A percentile compares a stretch with the other conserved stretches of the same genome.
phyloP scores from a whole-genome alignment of 2,329 filamentous ascomycete genomes.

The Trichoderma lentiforme region DNA sequence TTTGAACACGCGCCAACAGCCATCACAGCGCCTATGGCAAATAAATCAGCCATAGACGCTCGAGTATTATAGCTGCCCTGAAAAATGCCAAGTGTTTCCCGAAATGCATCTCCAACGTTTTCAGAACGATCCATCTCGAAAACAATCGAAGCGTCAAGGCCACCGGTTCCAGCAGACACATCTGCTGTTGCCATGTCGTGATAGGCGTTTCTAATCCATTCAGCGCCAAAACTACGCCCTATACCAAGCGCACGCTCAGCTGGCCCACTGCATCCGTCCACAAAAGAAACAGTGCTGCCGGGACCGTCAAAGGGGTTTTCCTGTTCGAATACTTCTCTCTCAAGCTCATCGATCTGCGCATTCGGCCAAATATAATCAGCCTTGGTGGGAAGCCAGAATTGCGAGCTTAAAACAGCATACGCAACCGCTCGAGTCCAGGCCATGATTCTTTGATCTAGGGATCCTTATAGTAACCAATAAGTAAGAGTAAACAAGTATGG shows the following conservation, averaged over 20 bases:
- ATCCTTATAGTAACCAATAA: neutral
- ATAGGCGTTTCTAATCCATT: slow-evolving; percentile 8
- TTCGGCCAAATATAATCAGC: neutral
- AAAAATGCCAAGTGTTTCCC: neutral
- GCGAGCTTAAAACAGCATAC: neutral
- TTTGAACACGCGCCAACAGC: neutral
- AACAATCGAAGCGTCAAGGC: neutral
- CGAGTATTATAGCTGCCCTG: neutral
- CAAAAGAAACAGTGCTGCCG: neutral
- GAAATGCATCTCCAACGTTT: neutral
- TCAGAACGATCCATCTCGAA: slow-evolving; percentile 3
- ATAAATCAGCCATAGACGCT: neutral
- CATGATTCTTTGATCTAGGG: neutral
- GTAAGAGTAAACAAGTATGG: neutral
- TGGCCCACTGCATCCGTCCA: neutral
- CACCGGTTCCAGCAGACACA: neutral
- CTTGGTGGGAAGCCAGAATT: neutral
- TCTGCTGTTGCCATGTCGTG: slow-evolving; percentile 8
- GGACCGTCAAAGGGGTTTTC: neutral
- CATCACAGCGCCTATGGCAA: neutral
- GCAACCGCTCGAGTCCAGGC: neutral
- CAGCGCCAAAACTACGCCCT: neutral
- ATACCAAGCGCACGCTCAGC: neutral
- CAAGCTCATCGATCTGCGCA: neutral
- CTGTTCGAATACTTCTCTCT: neutral